A percentile compares a stretch with the other conserved stretches of the same genome.
Conservation (phyloP, 371 early-diverging fungal species). For the Mucor saturninus region DNA sequence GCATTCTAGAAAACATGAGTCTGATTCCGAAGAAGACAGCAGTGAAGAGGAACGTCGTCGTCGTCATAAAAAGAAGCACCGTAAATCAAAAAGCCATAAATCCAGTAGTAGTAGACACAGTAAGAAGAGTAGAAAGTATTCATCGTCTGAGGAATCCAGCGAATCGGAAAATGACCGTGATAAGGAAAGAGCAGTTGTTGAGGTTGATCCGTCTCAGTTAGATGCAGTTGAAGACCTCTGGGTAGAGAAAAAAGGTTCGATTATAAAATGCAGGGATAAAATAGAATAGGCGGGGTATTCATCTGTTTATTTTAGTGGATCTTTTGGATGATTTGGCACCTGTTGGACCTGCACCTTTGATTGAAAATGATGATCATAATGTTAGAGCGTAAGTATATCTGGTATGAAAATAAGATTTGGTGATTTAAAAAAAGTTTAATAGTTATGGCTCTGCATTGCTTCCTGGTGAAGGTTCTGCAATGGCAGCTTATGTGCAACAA, state of each 20-base stretch:
- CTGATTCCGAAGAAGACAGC: slow-evolving; percentile 8
- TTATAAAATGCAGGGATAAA: neutral
- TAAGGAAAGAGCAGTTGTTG: slow-evolving; percentile 14
- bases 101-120: slow-evolving; percentile 22
- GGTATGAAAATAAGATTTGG: slow-evolving; percentile 13
- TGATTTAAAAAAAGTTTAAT: slow-evolving; percentile 25
- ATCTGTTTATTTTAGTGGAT: slow-evolving; percentile 40
- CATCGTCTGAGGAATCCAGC: slow-evolving; percentile 1
- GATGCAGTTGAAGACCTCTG: slow-evolving; percentile 59
- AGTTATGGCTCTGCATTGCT: slow-evolving; percentile 76
- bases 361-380: slow-evolving; percentile 56
- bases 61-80: slow-evolving; percentile 20
- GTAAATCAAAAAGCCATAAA: slow-evolving; percentile 10
- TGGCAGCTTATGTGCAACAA: slow-evolving; percentile 79
- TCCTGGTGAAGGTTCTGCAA: slow-evolving; percentile 61
- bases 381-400: slow-evolving; percentile 50
- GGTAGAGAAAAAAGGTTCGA: slow-evolving; percentile 66
- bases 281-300: neutral
- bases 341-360: slow-evolving; percentile 67
- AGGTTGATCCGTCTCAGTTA: slow-evolving; percentile 44
- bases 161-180: slow-evolving; percentile 8
- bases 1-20: slow-evolving; percentile 20
- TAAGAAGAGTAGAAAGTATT: slow-evolving; percentile 19
- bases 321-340: slow-evolving; percentile 61
- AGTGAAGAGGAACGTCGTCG: slow-evolving; percentile 29